Evolutionary conservation across 345 rosid genomes (phyloP).

Genomic region (Gossypium thurberi): DNA sequence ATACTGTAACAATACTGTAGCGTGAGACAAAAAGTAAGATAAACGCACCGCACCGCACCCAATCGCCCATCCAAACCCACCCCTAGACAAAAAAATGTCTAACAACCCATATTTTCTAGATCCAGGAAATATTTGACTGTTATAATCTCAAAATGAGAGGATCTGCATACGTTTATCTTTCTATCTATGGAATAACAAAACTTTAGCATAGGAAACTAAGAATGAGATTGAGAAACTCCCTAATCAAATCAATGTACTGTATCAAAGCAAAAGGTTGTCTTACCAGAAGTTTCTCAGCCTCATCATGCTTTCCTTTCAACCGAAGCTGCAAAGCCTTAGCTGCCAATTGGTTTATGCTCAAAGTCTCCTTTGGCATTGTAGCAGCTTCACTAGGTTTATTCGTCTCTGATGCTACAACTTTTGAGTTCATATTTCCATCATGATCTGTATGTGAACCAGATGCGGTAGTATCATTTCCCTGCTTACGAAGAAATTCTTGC

Average conservation of each 20-base stretch:
- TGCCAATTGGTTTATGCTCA: constrained; percentile 72
- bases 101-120: neutral
- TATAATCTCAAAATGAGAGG: neutral
- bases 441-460: constrained; percentile 25
- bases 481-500: constrained; percentile 40
- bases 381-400: constrained; percentile 24
- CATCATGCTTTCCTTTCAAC: constrained; percentile 79
- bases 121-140: neutral
- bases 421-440: constrained; percentile 21
- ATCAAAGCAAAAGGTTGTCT: constrained; percentile 5
- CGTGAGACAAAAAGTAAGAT: no score
- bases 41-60: no score
- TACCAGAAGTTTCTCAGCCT: constrained; percentile 82
- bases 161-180: neutral
- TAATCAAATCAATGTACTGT: neutral
- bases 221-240: neutral
- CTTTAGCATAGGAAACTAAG: neutral
- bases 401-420: constrained; percentile 16
- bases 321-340: constrained; percentile 91
- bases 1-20: no score
- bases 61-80: no score
- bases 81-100: neutral
- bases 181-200: neutral
- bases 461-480: constrained; percentile 24
- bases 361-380: constrained; percentile 24